Conservation (phyloP, 139 green algal species). For the Nannochloris sp. region DNA sequence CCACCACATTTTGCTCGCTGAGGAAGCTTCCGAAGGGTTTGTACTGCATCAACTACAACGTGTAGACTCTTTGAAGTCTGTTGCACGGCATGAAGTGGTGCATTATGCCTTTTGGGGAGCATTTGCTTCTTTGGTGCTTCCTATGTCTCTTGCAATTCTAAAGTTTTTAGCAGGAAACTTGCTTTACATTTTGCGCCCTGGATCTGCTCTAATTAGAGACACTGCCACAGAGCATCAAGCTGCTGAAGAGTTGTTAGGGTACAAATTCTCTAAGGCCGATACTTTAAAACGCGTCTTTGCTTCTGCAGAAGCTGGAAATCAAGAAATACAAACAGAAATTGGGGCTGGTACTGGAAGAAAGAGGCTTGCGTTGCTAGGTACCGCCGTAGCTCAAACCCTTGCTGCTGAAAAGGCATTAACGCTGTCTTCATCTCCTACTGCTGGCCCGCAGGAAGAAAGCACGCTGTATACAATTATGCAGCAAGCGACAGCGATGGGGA, state of each 20-base stretch:
- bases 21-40: neutral
- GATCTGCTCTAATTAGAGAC: neutral
- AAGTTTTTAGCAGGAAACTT: neutral
- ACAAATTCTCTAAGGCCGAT: neutral
- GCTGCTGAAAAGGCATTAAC: neutral
- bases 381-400: conserved; percentile 2
- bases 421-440: neutral
- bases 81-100: neutral
- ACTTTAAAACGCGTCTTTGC: neutral
- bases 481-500: neutral
- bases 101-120: neutral
- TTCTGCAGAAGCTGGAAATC: neutral
- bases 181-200: conserved; percentile 1
- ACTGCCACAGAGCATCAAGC: neutral
- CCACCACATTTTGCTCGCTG: neutral
- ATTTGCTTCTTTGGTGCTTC: neutral
- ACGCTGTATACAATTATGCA: too few species aligned
- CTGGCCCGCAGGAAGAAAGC: neutral
- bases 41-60: conserved; percentile 5
- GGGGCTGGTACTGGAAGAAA: too few species aligned
- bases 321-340: too few species aligned
- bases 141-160: neutral
- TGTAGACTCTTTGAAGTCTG: neutral
- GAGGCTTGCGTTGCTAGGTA: conserved; percentile 19
- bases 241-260: neutral